Conservation (phyloP, 1,284 basidiomycete species). For the Puccinia novopanici region DNA sequence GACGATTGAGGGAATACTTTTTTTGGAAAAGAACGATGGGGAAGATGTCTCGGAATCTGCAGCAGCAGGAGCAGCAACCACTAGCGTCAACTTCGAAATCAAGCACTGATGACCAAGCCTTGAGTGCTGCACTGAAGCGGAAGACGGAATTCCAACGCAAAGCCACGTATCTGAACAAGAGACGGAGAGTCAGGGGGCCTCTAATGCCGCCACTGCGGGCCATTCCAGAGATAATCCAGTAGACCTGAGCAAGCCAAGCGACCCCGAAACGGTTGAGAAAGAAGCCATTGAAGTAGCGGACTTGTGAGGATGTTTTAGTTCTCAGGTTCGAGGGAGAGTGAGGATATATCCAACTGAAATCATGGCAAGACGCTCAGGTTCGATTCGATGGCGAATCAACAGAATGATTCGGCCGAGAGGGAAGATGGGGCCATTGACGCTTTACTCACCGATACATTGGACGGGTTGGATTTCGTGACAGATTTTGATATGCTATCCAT, state of each 20-base stretch:
- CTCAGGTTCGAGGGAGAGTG: background rate
- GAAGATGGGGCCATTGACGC: slow-evolving; percentile 49
- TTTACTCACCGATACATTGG: slow-evolving; percentile 48
- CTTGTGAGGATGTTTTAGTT: slow-evolving; percentile 63
- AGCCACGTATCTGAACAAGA: slow-evolving; percentile 52
- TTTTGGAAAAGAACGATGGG: slow-evolving; percentile 75
- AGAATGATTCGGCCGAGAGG: slow-evolving; percentile 41
- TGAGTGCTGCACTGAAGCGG: slow-evolving; percentile 67
- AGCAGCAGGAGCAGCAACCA: slow-evolving; percentile 6
- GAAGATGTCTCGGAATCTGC: slow-evolving; percentile 39
- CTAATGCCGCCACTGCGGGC: slow-evolving; percentile 21
- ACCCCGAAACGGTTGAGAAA: slow-evolving; percentile 59
- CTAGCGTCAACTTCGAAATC: slow-evolving; percentile 4
- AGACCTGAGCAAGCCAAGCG: slow-evolving; percentile 52
- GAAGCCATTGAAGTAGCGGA: slow-evolving; percentile 67
- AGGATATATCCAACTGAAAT: background rate
- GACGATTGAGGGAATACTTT: slow-evolving; percentile 71
- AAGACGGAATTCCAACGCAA: slow-evolving; percentile 67
- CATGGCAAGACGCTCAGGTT: slow-evolving; percentile 10
- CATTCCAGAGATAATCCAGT: slow-evolving; percentile 16
- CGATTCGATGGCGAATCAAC: slow-evolving; percentile 42
- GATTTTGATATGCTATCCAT: slow-evolving; percentile 79
- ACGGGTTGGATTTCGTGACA: slow-evolving; percentile 68
- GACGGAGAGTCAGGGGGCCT: slow-evolving; percentile 31
- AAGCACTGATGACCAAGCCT: background rate